A percentile compares a stretch with the other conserved stretches of the same genome.
Conservation (phyloP, 257 asterid genomes). For the Jacaranda mimosifolia region DNA sequence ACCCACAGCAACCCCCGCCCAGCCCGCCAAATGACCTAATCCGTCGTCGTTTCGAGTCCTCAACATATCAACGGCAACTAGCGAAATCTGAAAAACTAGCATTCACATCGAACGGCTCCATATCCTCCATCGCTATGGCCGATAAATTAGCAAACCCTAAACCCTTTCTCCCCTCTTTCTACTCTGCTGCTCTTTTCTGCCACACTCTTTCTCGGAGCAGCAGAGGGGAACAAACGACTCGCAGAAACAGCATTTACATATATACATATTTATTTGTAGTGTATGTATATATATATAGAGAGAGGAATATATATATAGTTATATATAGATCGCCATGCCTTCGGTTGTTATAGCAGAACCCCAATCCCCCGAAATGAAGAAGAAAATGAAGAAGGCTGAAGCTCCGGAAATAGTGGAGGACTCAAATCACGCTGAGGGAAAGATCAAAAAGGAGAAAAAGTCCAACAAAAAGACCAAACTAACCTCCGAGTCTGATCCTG, state of each 20-base stretch:
- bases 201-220: constrained; percentile 29
- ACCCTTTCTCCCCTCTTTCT: constrained; percentile 11
- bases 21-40: too few species aligned
- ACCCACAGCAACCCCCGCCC: too few species aligned
- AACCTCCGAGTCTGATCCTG: constrained; percentile 45
- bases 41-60: background rate
- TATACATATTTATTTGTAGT: background rate
- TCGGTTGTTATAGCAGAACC: constrained; percentile 41
- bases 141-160: constrained; percentile 48
- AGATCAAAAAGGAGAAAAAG: constrained; percentile 53
- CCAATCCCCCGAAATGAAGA: constrained; percentile 47
- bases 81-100: background rate
- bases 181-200: constrained; percentile 47
- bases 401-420: constrained; percentile 37
- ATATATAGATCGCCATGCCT: constrained; percentile 50
- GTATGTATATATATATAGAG: background rate
- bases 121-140: constrained; percentile 26
- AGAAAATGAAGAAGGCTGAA: constrained; percentile 48
- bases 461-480: constrained; percentile 44
- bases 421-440: constrained; percentile 20
- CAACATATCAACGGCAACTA: background rate
- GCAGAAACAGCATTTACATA: background rate
- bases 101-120: constrained; percentile 41
- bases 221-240: constrained; percentile 34
- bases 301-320: background rate